Conservation (phyloP, 73 alveolate species). For the Effrenium voratum region DNA sequence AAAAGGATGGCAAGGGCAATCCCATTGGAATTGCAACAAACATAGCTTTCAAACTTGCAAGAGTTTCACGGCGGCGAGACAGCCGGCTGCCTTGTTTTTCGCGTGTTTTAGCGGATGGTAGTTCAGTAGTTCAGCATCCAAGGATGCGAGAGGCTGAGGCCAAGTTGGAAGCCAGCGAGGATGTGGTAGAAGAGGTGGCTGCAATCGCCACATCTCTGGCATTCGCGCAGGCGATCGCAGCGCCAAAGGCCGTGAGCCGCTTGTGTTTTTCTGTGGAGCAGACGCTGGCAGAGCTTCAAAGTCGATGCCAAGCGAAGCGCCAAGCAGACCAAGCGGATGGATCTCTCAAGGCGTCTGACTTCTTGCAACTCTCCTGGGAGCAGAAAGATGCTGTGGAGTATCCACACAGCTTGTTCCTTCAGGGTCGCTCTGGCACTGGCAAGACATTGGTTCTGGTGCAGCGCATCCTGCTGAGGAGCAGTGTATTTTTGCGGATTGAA, state of each 20-base stretch:
- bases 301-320: neutral
- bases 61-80: too few species aligned
- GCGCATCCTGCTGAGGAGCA: neutral
- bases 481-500: too few species aligned
- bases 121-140: too few species aligned
- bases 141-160: neutral
- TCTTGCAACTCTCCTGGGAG: neutral
- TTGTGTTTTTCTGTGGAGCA: neutral
- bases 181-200: neutral
- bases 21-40: too few species aligned
- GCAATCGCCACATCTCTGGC: neutral
- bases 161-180: neutral
- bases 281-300: neutral
- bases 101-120: too few species aligned
- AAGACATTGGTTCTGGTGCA: constrained; percentile 4
- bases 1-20: too few species aligned
- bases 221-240: neutral
- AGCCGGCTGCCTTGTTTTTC: too few species aligned
- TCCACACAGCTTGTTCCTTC: constrained; percentile 16
- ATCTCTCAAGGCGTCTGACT: neutral
- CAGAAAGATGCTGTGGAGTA: neutral
- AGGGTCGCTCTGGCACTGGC: constrained; percentile 27
- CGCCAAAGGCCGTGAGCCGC: neutral
- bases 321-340: neutral
- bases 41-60: too few species aligned